Evolutionary conservation across 2,329 filamentous ascomycete genomes (phyloP), one percentile per base, ranked within the genome.

Genomic region (Xylaria sp.): DNA sequence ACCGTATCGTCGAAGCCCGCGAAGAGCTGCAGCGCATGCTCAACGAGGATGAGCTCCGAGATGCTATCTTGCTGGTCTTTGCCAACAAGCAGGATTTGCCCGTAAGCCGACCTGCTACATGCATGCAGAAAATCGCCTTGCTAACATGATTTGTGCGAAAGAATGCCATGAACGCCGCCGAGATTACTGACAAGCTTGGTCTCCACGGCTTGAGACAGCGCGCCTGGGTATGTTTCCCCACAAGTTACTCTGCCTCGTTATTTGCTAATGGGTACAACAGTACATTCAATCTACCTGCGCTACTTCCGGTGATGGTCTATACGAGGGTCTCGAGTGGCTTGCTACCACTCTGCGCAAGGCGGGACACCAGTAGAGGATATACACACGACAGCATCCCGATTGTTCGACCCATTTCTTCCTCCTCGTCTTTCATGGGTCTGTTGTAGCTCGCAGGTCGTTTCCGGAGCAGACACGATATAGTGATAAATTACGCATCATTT

Each of bases 21-120:
- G 94, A 97, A 83, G 96, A 99, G 85, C 88, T 99, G 80, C 93
- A 97, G 84, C 92, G 96, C 82, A 99, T 99, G 90, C 90, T 99
- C 83, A 97, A 98, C 85, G 96, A 99, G 85, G 93, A 97, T 76
- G 96, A 99, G 87, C 93, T 99, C 83, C 93, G 95, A 82, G 96
- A 99, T 82, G 96, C 96, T 75, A 91, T 97, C 78, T 89, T 99
- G 77, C 86, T 99, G 79, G 95, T 99, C 79, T 99, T 99, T 80
- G 96, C 96, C 85, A 99, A 99, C 91, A 99, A 99, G 89, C 96
- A 99, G 88, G 96, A 99, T 94, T 87, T 98, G 83, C 92, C 92
- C 77, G 96, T 97, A 87, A 83, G 94, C 88, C 69, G 36, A 65
- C 59, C 36, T n/a, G 4, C 11, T 13, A 17, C 44, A 38, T 7